Evolutionary conservation across 768 basidiomycete genomes (phyloP), one percentile per base, ranked within the genome.

Genomic region (Tremella fuciformis): DNA sequence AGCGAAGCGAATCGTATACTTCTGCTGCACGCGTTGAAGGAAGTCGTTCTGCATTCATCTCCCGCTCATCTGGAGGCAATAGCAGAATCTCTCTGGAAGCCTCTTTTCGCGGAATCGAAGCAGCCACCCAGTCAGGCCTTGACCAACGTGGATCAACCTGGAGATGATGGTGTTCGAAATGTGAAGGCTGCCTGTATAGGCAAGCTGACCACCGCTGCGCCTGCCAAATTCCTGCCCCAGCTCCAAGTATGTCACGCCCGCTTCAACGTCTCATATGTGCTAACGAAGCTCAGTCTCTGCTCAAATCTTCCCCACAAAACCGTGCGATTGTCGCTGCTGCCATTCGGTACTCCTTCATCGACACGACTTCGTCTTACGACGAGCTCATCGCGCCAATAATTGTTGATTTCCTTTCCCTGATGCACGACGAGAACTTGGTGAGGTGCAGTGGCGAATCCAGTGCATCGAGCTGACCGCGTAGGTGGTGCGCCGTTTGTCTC

Each of bases 171-270:
- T 8, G 88, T 90, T 1, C 81, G 93, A 50, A 97, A 96, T 71
- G 90, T 97, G 38, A 91, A 93, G 22, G 92, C 96, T 47, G 93
- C 94, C 2, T 97, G 93, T 73, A 83, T 99, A 16, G 96, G 96
- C 34, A 96, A 97, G 77, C 81, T 99, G 26, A 93, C 92, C 0
- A 89, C 89, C 0, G 88, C 90, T 0, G 88, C 92, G 57, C 92
- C 96, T 3, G 85, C 86, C 0, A 86, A 85, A 66, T 99, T 94
- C 75, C 81, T 98, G 16, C 90, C 91, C 1, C 90, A 96, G 69
- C 84, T 99, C 9, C 92, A 97, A 70, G 89, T 88, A 73, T 62
- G 84, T 78, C 4, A 6, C 37, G 16, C 41, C 34, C 59, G 24
- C 9, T 41, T 87, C 85, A 83, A 83, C 85, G 89, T 69, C 80